Conservation (phyloP, 2,329 filamentous ascomycete species). For the Karstenula rhodostoma region DNA sequence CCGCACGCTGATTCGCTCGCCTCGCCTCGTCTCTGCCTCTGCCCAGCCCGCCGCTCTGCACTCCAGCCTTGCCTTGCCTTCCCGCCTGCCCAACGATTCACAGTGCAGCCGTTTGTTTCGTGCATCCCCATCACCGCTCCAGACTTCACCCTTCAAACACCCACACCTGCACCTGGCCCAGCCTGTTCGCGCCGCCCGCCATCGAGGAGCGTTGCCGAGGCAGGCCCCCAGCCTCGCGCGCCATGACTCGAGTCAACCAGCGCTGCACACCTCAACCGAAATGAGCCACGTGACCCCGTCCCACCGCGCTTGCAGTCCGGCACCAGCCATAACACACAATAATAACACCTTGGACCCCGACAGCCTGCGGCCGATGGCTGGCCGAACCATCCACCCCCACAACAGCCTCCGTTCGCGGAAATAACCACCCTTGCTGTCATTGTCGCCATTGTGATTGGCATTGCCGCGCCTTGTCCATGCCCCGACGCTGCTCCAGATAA, state of each 20-base stretch:
- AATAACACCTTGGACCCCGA: slow-evolving; percentile 2
- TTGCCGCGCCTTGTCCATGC: not conserved
- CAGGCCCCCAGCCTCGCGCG: not conserved
- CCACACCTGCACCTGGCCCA: no score
- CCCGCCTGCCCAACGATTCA: not conserved
- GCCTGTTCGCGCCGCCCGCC: not conserved
- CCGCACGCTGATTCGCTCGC: not conserved
- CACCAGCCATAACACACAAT: not conserved
- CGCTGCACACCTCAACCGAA: slow-evolving; percentile 3
- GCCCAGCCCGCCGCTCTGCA: not conserved
- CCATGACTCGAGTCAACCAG: not conserved
- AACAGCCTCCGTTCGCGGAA: slow-evolving; percentile 12
- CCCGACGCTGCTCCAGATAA: not conserved
- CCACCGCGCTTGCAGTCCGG: not conserved
- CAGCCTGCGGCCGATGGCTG: slow-evolving; percentile 6
- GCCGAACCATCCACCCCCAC: slow-evolving; percentile 8
- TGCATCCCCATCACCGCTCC: not conserved
- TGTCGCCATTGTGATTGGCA: slow-evolving; percentile 3
- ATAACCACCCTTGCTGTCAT: slow-evolving; percentile 7
- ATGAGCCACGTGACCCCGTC: slow-evolving; percentile 10
- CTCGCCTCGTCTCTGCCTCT: not conserved
- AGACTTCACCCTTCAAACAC: not conserved
- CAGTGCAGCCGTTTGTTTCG: not conserved
- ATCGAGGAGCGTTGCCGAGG: not conserved
- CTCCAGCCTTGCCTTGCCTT: not conserved